A percentile compares a stretch with the other conserved stretches of the same genome.
Conservation (phyloP, 2,329 filamentous ascomycete species). For the Mycosphaerella sp. region DNA sequence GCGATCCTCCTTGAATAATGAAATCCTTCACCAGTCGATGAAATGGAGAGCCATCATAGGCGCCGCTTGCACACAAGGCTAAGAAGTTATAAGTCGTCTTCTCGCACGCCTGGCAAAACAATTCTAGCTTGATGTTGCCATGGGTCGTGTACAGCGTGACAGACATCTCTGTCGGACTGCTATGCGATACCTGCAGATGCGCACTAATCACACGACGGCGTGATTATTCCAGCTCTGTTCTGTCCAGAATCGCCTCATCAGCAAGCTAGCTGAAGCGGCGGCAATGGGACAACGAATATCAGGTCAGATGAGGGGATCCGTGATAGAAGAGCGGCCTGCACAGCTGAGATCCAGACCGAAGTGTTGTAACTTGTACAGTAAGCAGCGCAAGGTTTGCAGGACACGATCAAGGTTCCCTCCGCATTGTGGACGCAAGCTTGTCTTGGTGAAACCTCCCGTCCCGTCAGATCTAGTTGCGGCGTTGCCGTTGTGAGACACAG, state of each 20-base stretch:
- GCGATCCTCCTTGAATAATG: slow-evolving; percentile 70
- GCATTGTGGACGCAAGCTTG: slow-evolving; percentile 3
- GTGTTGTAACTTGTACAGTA: slow-evolving; percentile 6
- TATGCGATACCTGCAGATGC: slow-evolving; percentile 3
- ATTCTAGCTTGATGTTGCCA: slow-evolving; percentile 88
- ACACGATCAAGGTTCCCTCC: background rate
- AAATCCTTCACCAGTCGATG: slow-evolving; percentile 75
- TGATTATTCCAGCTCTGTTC: background rate
- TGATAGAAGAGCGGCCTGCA: slow-evolving; percentile 6
- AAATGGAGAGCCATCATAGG: slow-evolving; percentile 69
- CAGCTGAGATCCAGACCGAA: slow-evolving; percentile 5
- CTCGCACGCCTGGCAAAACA: slow-evolving; percentile 92
- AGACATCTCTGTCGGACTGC: slow-evolving; percentile 37
- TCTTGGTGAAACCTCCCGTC: slow-evolving; percentile 3
- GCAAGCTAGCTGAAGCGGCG: background rate
- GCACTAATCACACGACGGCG: slow-evolving; percentile 8
- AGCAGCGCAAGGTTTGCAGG: slow-evolving; percentile 5
- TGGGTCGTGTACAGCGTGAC: slow-evolving; percentile 72
- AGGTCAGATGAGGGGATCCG: slow-evolving; percentile 12
- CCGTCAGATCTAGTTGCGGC: background rate
- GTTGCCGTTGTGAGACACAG: slow-evolving; percentile 7
- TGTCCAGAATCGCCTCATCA: background rate
- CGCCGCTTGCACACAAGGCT: slow-evolving; percentile 72
- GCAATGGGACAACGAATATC: background rate
- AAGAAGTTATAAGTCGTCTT: slow-evolving; percentile 90